Evolutionary conservation across 176 grass and related monocot genomes (phyloP).

Genomic region (Cocos nucifera): DNA sequence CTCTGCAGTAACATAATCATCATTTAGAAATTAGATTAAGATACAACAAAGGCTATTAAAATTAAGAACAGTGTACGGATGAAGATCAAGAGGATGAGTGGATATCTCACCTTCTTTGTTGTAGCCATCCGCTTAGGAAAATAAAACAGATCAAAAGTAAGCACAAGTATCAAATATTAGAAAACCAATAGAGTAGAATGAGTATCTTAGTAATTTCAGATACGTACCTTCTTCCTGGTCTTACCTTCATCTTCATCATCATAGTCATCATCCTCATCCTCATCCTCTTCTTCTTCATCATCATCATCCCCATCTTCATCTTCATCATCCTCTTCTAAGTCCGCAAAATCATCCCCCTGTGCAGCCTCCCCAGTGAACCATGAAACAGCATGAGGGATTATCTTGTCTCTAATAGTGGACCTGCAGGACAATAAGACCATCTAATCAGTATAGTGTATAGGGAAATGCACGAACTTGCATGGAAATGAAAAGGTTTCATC

Average conservation of each 20-base stretch:
- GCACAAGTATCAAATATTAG: neutral
- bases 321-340: neutral
- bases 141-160: neutral
- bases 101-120: neutral
- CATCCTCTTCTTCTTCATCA: conserved; percentile 2
- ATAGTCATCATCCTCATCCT: neutral
- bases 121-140: neutral
- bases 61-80: neutral
- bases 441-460: no score
- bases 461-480: no score
- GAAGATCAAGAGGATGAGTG: neutral
- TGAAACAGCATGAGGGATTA: conserved; percentile 22
- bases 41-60: neutral
- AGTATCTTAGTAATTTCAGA: neutral
- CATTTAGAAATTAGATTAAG: no score
- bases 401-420: conserved; percentile 19
- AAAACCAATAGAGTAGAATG: no score
- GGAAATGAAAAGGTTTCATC: no score
- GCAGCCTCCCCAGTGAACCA: conserved; percentile 23
- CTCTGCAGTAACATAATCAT: conserved; percentile 10
- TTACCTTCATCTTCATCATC: conserved; percentile 9
- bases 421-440: neutral
- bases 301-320: neutral
- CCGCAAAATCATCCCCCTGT: conserved; percentile 15
- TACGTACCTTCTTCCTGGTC: conserved; percentile 11